Conservation (phyloP, 345 rosid genomes). For the Melastoma malabathricum region DNA sequence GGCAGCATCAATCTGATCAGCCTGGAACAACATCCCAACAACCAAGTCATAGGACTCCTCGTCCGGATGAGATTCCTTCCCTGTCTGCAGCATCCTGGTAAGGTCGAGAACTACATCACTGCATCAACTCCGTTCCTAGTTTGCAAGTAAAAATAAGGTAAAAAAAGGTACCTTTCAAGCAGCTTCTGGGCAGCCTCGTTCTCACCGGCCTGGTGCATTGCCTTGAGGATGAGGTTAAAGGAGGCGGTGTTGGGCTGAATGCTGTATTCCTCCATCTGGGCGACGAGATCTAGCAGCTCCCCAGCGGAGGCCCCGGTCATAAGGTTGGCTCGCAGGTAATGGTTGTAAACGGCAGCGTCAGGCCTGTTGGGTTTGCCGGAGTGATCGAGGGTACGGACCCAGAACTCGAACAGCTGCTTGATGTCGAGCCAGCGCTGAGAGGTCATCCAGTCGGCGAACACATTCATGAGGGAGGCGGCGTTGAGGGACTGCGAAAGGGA, state of each 20-base stretch:
- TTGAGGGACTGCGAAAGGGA: constrained; percentile 35
- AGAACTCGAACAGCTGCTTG: constrained; percentile 62
- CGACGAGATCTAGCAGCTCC: constrained; percentile 61
- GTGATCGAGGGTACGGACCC: constrained; percentile 69
- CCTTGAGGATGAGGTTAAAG: constrained; percentile 63
- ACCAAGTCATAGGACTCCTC: constrained; percentile 74
- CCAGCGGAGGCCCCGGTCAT: constrained; percentile 47
- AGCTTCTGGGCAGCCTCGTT: constrained; percentile 60
- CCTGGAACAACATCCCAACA: constrained; percentile 36
- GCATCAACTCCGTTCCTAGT: not conserved
- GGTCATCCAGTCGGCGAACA: constrained; percentile 65
- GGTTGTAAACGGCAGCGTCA: constrained; percentile 55
- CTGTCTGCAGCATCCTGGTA: constrained; percentile 72
- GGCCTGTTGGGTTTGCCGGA: constrained; percentile 81
- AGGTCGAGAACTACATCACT: constrained; percentile 5
- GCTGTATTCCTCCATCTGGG: constrained; percentile 51
- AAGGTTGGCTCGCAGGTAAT: constrained; percentile 67
- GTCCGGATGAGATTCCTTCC: constrained; percentile 68
- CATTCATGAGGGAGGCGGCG: constrained; percentile 31
- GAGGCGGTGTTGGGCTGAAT: constrained; percentile 66
- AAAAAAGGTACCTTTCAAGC: constrained; percentile 39
- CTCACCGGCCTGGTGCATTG: constrained; percentile 55
- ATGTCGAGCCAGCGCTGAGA: constrained; percentile 68
- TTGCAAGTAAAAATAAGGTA: not conserved
- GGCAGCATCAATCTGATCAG: constrained; percentile 44